phyloP scores from a whole-genome alignment of 768 basidiomycete species.

The Mycena sanguinolenta region DNA sequence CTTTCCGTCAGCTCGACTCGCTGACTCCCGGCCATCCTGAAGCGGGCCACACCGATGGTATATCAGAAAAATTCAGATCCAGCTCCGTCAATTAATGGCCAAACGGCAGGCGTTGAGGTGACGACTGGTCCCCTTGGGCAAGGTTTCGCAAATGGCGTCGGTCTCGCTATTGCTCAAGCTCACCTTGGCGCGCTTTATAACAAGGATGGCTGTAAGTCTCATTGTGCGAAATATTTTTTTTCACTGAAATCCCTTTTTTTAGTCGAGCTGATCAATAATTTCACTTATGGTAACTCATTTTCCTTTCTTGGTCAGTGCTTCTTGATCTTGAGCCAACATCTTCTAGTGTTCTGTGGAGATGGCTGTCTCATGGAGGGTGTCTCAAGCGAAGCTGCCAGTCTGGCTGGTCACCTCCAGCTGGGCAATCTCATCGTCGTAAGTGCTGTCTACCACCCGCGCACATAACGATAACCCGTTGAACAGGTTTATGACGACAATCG shows the following conservation, averaged over 20 bases:
- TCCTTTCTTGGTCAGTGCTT: constrained; percentile 11
- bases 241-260: too few species aligned
- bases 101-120: constrained; percentile 74
- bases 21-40: constrained; percentile 89
- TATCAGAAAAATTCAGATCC: neutral
- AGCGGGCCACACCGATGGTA: constrained; percentile 65
- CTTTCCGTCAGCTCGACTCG: constrained; percentile 78
- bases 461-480: constrained; percentile 22
- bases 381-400: constrained; percentile 90
- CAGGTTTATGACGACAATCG: constrained; percentile 97
- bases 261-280: constrained; percentile 87
- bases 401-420: constrained; percentile 94
- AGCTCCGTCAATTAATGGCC: constrained; percentile 10
- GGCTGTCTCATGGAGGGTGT: constrained; percentile 99
- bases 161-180: constrained; percentile 92
- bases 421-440: constrained; percentile 92
- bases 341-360: constrained; percentile 86
- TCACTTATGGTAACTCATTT: constrained; percentile 78
- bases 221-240: too few species aligned
- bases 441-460: constrained; percentile 32
- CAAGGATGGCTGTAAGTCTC: constrained; percentile 86
- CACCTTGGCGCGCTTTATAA: constrained; percentile 93
- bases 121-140: constrained; percentile 98
- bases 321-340: constrained; percentile 8
- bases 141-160: constrained; percentile 93